phyloP scores from a whole-genome alignment of 2,329 filamentous ascomycete genomes.

The Pleoardoris graminearum region DNA sequence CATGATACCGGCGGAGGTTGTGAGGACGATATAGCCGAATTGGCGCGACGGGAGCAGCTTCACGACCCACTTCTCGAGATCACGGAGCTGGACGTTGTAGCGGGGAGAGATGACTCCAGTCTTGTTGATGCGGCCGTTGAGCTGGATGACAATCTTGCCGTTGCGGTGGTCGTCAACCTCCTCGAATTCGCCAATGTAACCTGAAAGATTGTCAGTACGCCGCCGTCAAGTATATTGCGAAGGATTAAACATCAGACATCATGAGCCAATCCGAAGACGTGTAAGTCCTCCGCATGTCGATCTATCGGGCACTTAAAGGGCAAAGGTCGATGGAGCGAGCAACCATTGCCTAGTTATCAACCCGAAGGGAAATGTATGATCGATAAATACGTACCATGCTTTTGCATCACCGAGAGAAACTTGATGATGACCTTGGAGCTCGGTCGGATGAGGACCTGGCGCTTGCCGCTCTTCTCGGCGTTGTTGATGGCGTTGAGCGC shows the following conservation, averaged over 20 bases:
- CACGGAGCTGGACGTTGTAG: slow-evolving; percentile 97
- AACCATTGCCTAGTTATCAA: slow-evolving; percentile 99
- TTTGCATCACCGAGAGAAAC: slow-evolving; percentile 99
- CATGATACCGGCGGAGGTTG: slow-evolving; percentile 99
- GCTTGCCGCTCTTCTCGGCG: slow-evolving; percentile 99
- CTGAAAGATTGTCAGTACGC: slow-evolving; percentile 62
- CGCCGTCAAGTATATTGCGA: slow-evolving; percentile 72
- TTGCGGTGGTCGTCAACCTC: slow-evolving; percentile 99
- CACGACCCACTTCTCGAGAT: slow-evolving; percentile 99
- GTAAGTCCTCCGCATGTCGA: slow-evolving; percentile 90
- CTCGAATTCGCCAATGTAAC: slow-evolving; percentile 99
- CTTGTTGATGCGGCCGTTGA: slow-evolving; percentile 94
- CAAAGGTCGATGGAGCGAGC: slow-evolving; percentile 78
- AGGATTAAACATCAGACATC: slow-evolving; percentile 92
- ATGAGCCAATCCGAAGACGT: slow-evolving; percentile 78
- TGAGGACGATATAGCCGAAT: slow-evolving; percentile 99
- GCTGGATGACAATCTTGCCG: slow-evolving; percentile 99
- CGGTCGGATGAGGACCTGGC: slow-evolving; percentile 97
- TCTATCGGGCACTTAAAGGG: slow-evolving; percentile 99
- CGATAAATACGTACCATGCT: slow-evolving; percentile 76
- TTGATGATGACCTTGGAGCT: slow-evolving; percentile 99
- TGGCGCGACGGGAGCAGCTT: slow-evolving; percentile 99
- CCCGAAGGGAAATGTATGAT: slow-evolving; percentile 64
- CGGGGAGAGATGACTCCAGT: slow-evolving; percentile 98
- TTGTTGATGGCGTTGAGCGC: slow-evolving; percentile 99